Percentiles rank a stretch among this genome's conserved stretches.
Conservation (phyloP, 1,139 yeast genomes). For the Candida glucosophila region DNA sequence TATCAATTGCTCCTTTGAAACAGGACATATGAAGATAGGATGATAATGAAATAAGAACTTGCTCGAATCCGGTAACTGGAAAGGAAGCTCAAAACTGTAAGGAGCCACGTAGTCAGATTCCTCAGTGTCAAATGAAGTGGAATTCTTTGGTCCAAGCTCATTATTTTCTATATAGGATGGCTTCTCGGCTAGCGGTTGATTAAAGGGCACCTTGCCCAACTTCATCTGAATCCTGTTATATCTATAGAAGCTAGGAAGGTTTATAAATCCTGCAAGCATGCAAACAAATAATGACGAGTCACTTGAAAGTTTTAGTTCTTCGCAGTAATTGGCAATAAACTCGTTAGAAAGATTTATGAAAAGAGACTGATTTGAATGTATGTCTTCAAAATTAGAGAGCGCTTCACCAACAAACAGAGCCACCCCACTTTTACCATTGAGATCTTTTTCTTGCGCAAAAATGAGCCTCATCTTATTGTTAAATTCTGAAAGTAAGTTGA, state of each 20-base stretch:
- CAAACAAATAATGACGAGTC: constrained; percentile 67
- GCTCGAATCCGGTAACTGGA: constrained; percentile 34
- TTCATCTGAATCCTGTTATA: constrained; percentile 41
- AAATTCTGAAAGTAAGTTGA: constrained; percentile 15
- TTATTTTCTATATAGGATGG: background rate
- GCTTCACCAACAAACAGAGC: constrained; percentile 34
- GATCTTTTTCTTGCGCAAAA: constrained; percentile 13
- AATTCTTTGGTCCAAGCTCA: background rate
- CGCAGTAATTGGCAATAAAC: constrained; percentile 62
- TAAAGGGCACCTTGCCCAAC: constrained; percentile 13
- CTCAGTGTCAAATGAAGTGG: background rate
- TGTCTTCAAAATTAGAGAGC: constrained; percentile 28
- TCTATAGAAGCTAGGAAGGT: constrained; percentile 66
- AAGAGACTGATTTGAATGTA: constrained; percentile 22
- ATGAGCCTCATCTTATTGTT: constrained; percentile 17
- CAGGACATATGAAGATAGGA: constrained; percentile 87
- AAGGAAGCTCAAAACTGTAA: constrained; percentile 30
- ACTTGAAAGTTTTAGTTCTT: constrained; percentile 51
- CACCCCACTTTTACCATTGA: constrained; percentile 13
- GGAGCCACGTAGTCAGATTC: constrained; percentile 12
- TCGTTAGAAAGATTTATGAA: constrained; percentile 35
- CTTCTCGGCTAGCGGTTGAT: background rate
- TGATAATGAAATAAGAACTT: constrained; percentile 50
- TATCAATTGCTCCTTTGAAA: constrained; percentile 66
- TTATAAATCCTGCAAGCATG: constrained; percentile 60